A percentile compares a stretch with the other conserved stretches of the same genome.
These are phyloP conservation scores for Schizonepeta tenuifolia DNA, from an alignment of 257 asterid genomes.

Conservation along the genomic window DNA sequence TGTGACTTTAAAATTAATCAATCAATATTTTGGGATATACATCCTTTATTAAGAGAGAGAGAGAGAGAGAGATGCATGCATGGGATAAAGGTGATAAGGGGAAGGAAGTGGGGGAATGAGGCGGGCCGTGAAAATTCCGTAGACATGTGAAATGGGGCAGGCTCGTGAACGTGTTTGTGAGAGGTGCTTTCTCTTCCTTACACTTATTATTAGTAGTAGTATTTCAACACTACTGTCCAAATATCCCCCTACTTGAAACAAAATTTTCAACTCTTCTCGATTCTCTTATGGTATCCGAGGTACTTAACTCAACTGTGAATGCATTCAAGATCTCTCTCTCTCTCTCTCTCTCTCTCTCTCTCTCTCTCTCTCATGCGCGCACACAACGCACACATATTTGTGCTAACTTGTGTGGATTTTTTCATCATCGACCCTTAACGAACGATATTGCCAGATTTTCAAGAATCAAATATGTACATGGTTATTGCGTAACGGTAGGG, in stretches of 20 bases:
- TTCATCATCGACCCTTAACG: not conserved
- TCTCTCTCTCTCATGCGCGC: no score
- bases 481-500: no score
- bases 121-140: slow-evolving; percentile 51
- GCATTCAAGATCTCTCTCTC: not conserved
- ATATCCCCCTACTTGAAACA: not conserved
- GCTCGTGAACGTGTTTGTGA: slow-evolving; percentile 51
- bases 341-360: not conserved
- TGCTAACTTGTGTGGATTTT: no score
- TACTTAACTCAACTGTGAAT: not conserved
- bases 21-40: no score
- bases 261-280: not conserved
- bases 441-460: not conserved
- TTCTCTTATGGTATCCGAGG: slow-evolving; percentile 28
- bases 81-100: slow-evolving; percentile 49
- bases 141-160: slow-evolving; percentile 53
- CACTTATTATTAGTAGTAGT: not conserved
- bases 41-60: no score
- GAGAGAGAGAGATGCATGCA: slow-evolving; percentile 39
- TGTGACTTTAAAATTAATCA: no score
- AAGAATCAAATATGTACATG: not conserved
- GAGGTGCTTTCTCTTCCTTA: slow-evolving; percentile 36
- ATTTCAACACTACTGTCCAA: slow-evolving; percentile 19
- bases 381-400: not conserved
- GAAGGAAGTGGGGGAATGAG: slow-evolving; percentile 28